Evolutionary conservation across 257 asterid species (phyloP), one percentile per base, ranked within the genome.

Genomic region (Solanum sitiens): DNA sequence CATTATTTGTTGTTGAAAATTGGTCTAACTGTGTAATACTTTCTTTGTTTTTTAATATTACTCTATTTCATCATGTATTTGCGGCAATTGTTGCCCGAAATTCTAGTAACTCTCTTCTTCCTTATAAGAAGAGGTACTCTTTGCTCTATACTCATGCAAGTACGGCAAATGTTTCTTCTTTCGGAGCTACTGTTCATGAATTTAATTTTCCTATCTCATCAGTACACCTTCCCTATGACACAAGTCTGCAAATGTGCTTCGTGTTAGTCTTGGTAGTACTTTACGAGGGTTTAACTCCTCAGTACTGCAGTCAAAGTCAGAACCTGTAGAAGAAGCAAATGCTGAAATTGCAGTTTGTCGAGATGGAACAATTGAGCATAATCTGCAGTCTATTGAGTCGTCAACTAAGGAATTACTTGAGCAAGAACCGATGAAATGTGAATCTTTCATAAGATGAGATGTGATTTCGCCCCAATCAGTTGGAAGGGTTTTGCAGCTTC

Each of bases 61-160:
- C 7, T 85, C 40, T 73, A 44, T 23, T 85, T 21, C 59, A 15
- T 85, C 40, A 8, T 85, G 83, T 68, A 70, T 90, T 59, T 91
- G 89, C 93, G 94, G 96, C 85, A 87, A 83, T 90, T 40, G 37
- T 90, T 76, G 14, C 92, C 86, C 89, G 92, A 89, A 92, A 20
- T 86, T 89, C 95, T 90, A 86, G 90, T 89, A 86, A 86, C 87
- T 89, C 89, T 72, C 91, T 92, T 89, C 92, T 96, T 87, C 99
- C 99, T 32, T 89, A 94, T 6, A 96, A 94, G 95, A 96, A 96
- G 89, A 94, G 94, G 87, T 91, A 94, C 90, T 93, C 93, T 5
- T 67, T 93, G 44, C 53, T 91, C 61, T 90, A 89, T 67, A 88
- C 94, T 7, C 71, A 89, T 10, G 90, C 98, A 71, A 16, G 53